Evolutionary conservation across 805 yeast species (phyloP), one percentile per base, ranked within the genome.

Genomic region (Wickerhamiella lipophila): DNA sequence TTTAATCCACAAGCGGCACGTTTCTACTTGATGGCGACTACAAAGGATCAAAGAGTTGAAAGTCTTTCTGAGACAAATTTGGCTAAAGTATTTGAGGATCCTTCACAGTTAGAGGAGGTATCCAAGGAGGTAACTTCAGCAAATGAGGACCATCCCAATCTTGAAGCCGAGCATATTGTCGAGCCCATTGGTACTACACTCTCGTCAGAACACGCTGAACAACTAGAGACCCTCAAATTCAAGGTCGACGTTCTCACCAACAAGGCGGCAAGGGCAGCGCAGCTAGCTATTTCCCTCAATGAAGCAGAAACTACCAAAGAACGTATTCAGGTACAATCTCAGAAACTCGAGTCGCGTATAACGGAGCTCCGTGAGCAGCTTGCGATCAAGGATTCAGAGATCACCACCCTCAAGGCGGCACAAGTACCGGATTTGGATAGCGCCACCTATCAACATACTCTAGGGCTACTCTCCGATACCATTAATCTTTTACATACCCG

Each of bases 351-450:
- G 13, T 6, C 32, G 13, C 45, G 32, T 7, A 25, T 47, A n/a
- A 23, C n/a, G 12, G 42, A 22, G 8, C 38, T 35, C 15, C n/a
- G 21, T 4, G 8, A 18, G 15, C 34, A 32, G 19, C 26, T 47
- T 4, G 9, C 21, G 1, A 22, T 27, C 18, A 12, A 25, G 18
- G 35, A 32, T 3, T 32, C 16, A 23, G 42, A 47, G 35, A n/a
- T 41, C 18, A n/a, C 18, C 8, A 29, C 43, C 13, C 41, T 41
- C 12, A 12, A 34, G 18, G 42, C 43, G 11, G 42, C 42, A 2
- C 38, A 47, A 23, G 38, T 30, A n/a, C 50, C 50, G 21, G 39
- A 42, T 16, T 21, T 42, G 35, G 47, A 36, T 21, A 42, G 36
- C 4, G 23, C 34, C n/a, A n/a, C 47, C 1, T 48, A 42, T 45